phyloP scores from a whole-genome alignment of 2,329 filamentous ascomycete genomes.

The Trichoderma sp. region DNA sequence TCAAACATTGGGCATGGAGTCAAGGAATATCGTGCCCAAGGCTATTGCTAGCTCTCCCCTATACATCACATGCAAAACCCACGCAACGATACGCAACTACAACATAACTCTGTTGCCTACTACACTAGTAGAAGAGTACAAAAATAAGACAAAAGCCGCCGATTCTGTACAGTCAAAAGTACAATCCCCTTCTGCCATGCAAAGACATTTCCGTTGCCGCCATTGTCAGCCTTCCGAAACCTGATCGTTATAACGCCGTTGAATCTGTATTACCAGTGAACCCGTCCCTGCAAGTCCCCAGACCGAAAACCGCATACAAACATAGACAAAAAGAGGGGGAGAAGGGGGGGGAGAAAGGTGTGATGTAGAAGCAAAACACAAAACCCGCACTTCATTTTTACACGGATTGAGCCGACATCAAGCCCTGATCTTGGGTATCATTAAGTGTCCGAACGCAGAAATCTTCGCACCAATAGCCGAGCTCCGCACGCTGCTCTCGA shows the following conservation, averaged over 20 bases:
- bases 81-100: conserved; percentile 14
- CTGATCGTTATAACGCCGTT: conserved; percentile 23
- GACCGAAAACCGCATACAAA: conserved; percentile 14
- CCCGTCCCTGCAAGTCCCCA: conserved; percentile 18
- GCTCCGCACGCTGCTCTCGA: conserved; percentile 5
- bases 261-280: conserved; percentile 26
- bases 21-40: not conserved
- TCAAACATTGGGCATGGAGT: not conserved
- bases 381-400: conserved; percentile 32
- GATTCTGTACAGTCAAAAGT: conserved; percentile 19
- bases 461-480: conserved; percentile 25
- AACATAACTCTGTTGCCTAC: conserved; percentile 9
- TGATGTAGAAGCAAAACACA: not conserved
- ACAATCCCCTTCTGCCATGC: conserved; percentile 17
- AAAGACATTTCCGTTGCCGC: conserved; percentile 23
- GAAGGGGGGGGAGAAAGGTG: conserved; percentile 9
- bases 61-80: conserved; percentile 3
- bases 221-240: conserved; percentile 19
- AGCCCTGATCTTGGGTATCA: conserved; percentile 43
- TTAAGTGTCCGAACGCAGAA: conserved; percentile 39
- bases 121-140: not conserved
- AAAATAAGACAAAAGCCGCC: conserved; percentile 19
- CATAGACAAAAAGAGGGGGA: conserved; percentile 21
- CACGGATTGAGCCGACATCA: conserved; percentile 33
- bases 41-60: not conserved